phyloP scores from a whole-genome alignment of 169 alveolate genomes.

The Perkinsus chesapeaki region DNA sequence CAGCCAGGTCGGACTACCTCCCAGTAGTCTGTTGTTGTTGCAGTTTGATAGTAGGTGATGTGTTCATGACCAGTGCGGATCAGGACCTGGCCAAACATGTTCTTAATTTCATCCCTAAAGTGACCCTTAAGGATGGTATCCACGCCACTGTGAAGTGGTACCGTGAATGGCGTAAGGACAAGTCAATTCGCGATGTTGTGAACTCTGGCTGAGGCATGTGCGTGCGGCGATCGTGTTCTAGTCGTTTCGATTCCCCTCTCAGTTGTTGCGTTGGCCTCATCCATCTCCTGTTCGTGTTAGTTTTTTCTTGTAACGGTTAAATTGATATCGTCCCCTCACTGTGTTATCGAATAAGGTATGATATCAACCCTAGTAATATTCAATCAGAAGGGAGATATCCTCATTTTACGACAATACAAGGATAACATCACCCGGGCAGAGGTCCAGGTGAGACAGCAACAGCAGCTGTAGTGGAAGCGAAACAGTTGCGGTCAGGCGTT shows the following conservation, averaged over 20 bases:
- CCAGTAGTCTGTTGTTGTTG: background rate
- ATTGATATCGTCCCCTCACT: background rate
- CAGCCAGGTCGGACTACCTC: conserved; percentile 8
- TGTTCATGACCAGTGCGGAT: background rate
- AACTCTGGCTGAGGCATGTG: background rate
- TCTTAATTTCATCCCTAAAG: background rate
- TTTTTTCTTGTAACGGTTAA: background rate
- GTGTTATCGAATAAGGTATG: background rate
- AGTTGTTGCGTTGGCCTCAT: background rate
- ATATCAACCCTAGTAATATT: background rate
- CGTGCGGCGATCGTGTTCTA: background rate
- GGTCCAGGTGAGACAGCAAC: background rate
- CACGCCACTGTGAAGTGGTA: background rate
- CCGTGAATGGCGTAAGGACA: background rate
- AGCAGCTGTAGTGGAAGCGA: background rate
- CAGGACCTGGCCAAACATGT: background rate
- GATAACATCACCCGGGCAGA: conserved; percentile 64
- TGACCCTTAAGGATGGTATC: background rate
- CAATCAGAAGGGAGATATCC: conserved; percentile 54
- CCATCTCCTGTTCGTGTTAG: background rate
- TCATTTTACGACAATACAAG: conserved; percentile 60
- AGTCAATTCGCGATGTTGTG: background rate
- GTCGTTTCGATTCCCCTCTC: background rate
- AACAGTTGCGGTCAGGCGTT: conserved; percentile 38
- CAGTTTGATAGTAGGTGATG: background rate